phyloP scores from a whole-genome alignment of 2,329 filamentous ascomycete genomes.

The Chalara sp. region DNA sequence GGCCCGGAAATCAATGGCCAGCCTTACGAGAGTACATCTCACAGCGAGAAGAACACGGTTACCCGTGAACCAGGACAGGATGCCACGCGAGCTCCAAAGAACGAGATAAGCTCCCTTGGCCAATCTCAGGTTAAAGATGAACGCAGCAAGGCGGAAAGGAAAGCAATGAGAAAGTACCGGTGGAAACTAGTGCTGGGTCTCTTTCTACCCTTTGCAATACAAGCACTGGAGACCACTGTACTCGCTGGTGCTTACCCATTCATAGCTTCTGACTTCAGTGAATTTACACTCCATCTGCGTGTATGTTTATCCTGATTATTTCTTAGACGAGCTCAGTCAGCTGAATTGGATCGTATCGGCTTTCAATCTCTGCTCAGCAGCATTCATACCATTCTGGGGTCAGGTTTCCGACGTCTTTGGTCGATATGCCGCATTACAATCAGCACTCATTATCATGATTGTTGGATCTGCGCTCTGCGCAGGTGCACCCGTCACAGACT shows the following conservation, averaged over 20 bases:
- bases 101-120: no score
- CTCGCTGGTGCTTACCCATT: conserved; percentile 52
- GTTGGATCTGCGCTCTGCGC: conserved; percentile 57
- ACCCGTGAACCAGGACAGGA: no score
- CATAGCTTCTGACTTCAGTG: conserved; percentile 60
- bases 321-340: conserved; percentile 44
- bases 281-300: conserved; percentile 10
- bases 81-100: no score
- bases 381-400: conserved; percentile 60
- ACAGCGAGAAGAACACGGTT: no score
- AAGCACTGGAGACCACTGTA: conserved; percentile 59
- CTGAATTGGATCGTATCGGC: conserved; percentile 65
- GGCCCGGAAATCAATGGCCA: no score
- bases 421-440: conserved; percentile 50
- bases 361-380: conserved; percentile 60
- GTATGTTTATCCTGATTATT: neutral
- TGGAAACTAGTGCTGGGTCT: conserved; percentile 54
- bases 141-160: conserved; percentile 20
- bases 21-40: no score
- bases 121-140: no score
- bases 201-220: conserved; percentile 52
- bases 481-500: conserved; percentile 44
- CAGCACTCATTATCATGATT: conserved; percentile 48
- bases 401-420: conserved; percentile 61
- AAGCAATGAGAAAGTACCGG: conserved; percentile 37